Percentiles rank a stretch among this genome's conserved stretches.
These are phyloP conservation scores for Penicillium turbatum DNA, from an alignment of 495 filamentous ascomycete genomes.

Conservation along the genomic window DNA sequence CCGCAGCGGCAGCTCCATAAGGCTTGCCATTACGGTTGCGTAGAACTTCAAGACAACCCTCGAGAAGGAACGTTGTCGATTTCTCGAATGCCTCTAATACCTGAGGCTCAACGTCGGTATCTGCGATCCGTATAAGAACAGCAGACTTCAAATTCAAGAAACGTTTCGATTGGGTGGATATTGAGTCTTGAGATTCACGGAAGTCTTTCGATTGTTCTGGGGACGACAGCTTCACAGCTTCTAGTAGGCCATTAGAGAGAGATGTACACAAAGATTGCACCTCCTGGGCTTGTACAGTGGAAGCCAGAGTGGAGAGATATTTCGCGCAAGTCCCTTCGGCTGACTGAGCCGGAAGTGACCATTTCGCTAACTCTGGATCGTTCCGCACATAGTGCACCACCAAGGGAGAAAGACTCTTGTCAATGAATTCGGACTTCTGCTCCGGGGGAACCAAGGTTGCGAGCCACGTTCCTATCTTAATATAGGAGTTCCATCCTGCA, in stretches of 20 bases:
- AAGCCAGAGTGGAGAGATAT: slow-evolving; percentile 30
- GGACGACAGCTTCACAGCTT: slow-evolving; percentile 62
- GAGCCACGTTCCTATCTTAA: slow-evolving; percentile 52
- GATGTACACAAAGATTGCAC: slow-evolving; percentile 50
- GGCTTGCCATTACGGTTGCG: slow-evolving; percentile 70
- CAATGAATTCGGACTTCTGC: slow-evolving; percentile 46
- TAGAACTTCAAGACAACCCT: slow-evolving; percentile 47
- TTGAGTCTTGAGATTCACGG: slow-evolving; percentile 59
- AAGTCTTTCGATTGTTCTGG: slow-evolving; percentile 77
- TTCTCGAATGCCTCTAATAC: slow-evolving; percentile 24
- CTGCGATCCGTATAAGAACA: slow-evolving; percentile 34
- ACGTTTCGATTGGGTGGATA: slow-evolving; percentile 56
- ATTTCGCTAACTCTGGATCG: slow-evolving; percentile 39
- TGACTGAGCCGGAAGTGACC: slow-evolving; percentile 44
- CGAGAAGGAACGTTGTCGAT: slow-evolving; percentile 38
- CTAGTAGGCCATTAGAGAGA: slow-evolving; percentile 51
- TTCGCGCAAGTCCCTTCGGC: slow-evolving; percentile 37
- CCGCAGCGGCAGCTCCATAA: slow-evolving; percentile 67
- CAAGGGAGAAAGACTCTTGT: slow-evolving; percentile 51
- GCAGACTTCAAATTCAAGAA: slow-evolving; percentile 57
- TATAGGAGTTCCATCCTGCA: slow-evolving; percentile 70
- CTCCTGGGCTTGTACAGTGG: slow-evolving; percentile 23
- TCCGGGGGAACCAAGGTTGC: slow-evolving; percentile 39
- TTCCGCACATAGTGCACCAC: slow-evolving; percentile 55
- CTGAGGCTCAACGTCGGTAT: slow-evolving; percentile 22